Percentiles rank a stretch among this genome's conserved stretches.
Conservation (phyloP, 345 rosid genomes). For the Salix udensis region DNA sequence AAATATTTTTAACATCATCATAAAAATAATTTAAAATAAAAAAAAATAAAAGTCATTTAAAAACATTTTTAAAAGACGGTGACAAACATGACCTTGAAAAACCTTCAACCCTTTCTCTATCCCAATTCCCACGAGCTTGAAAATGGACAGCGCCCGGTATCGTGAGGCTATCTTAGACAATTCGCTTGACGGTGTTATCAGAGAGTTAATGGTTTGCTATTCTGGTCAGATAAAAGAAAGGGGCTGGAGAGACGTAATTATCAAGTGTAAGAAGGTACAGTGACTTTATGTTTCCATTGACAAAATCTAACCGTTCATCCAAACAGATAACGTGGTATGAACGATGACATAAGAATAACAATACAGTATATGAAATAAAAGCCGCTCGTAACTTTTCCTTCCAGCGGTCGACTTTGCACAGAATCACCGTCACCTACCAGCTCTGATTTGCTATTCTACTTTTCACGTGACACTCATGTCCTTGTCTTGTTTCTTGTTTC, state of each 20-base stretch:
- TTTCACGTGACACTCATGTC: constrained; percentile 14
- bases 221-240: constrained; percentile 37
- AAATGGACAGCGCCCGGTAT: not conserved
- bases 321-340: not conserved
- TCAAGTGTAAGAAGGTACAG: constrained; percentile 29
- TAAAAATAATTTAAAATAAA: too few relatives aligned
- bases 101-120: too few relatives aligned
- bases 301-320: constrained; percentile 34
- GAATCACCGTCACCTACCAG: constrained; percentile 29
- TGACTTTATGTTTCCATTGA: not conserved
- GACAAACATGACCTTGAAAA: too few relatives aligned
- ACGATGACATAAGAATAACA: constrained; percentile 9
- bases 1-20: too few relatives aligned
- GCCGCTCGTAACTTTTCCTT: constrained; percentile 20
- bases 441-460: constrained; percentile 30
- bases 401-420: constrained; percentile 23
- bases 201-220: constrained; percentile 19
- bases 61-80: too few relatives aligned
- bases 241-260: constrained; percentile 20
- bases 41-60: too few relatives aligned
- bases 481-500: not conserved
- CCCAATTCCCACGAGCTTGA: too few relatives aligned
- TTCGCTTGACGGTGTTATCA: constrained; percentile 17
- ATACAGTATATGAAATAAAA: constrained; percentile 7
- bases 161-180: not conserved